Evolutionary conservation across 2,329 filamentous ascomycete species (phyloP).

Genomic region (Cladophialophora immunda): DNA sequence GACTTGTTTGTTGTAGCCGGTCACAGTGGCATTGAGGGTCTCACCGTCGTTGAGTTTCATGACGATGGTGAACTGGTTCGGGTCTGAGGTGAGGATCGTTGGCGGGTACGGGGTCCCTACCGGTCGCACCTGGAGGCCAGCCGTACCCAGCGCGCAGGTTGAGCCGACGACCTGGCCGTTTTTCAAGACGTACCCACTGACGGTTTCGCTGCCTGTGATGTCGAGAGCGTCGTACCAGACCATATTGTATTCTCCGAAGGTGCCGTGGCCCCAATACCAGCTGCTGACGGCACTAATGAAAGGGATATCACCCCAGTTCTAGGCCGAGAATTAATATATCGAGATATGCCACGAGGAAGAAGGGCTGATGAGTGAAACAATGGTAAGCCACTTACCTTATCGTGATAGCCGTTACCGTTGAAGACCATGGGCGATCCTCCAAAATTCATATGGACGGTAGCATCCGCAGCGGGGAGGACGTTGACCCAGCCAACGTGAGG

Average conservation of each 20-base stretch:
- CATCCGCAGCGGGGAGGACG: conserved; percentile 48
- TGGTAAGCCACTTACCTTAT: conserved; percentile 46
- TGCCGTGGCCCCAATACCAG: conserved; percentile 59
- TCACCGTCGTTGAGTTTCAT: conserved; percentile 19
- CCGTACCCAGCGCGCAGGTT: conserved; percentile 39
- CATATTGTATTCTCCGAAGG: conserved; percentile 53
- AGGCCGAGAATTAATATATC: neutral
- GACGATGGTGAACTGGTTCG: conserved; percentile 19
- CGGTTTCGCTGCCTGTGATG: conserved; percentile 41
- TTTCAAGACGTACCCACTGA: conserved; percentile 45
- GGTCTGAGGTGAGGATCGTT: conserved; percentile 11
- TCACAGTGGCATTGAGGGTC: conserved; percentile 14
- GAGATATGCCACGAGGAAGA: neutral
- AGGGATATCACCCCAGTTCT: conserved; percentile 53
- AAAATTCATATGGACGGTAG: conserved; percentile 44
- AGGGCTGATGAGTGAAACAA: no score
- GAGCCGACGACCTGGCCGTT: conserved; percentile 43
- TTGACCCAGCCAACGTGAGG: conserved; percentile 52
- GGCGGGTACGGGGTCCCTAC: conserved; percentile 39
- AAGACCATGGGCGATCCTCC: conserved; percentile 46
- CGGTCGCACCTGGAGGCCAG: conserved; percentile 33
- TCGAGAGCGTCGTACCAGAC: conserved; percentile 55
- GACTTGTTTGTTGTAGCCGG: conserved; percentile 13
- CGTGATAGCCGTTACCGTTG: conserved; percentile 55
- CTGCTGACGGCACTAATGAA: conserved; percentile 46